phyloP scores from a whole-genome alignment of 2,329 filamentous ascomycete genomes.

The Scedosporium boydii region DNA sequence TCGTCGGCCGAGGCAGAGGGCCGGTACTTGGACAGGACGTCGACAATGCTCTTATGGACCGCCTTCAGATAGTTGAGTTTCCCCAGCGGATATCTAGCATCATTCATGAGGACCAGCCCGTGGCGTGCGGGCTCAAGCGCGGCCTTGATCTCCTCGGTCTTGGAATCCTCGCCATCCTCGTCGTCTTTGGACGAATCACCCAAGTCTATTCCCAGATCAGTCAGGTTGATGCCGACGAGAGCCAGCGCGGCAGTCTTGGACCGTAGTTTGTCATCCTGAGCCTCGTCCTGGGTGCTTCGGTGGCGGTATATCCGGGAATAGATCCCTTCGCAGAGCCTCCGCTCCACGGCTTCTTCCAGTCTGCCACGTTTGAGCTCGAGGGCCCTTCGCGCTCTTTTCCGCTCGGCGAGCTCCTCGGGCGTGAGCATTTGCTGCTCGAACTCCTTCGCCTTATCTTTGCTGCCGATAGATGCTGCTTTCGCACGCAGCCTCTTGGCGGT shows the following conservation, averaged over 20 bases:
- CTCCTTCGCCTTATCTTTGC: constrained; percentile 39
- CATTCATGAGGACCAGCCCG: constrained; percentile 72
- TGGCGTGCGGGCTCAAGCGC: constrained; percentile 61
- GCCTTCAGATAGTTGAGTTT: constrained; percentile 84
- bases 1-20: constrained; percentile 89
- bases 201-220: constrained; percentile 73
- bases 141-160: constrained; percentile 58
- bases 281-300: constrained; percentile 84
- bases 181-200: constrained; percentile 45
- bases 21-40: constrained; percentile 61
- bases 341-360: constrained; percentile 86
- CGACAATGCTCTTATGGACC: constrained; percentile 89
- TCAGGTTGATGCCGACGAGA: constrained; percentile 82
- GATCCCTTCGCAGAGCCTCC: constrained; percentile 72
- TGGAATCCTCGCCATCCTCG: constrained; percentile 47
- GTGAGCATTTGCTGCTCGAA: constrained; percentile 80
- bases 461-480: constrained; percentile 44
- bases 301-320: constrained; percentile 89
- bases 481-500: constrained; percentile 46
- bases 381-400: constrained; percentile 66
- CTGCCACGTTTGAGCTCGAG: constrained; percentile 68
- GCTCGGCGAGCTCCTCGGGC: constrained; percentile 68
- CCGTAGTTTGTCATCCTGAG: constrained; percentile 84
- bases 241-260: constrained; percentile 87
- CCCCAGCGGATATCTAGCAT: constrained; percentile 77